Base-by-base conservation (phyloP, 306 rosid genomes). In the Trifolium dubium region DNA sequence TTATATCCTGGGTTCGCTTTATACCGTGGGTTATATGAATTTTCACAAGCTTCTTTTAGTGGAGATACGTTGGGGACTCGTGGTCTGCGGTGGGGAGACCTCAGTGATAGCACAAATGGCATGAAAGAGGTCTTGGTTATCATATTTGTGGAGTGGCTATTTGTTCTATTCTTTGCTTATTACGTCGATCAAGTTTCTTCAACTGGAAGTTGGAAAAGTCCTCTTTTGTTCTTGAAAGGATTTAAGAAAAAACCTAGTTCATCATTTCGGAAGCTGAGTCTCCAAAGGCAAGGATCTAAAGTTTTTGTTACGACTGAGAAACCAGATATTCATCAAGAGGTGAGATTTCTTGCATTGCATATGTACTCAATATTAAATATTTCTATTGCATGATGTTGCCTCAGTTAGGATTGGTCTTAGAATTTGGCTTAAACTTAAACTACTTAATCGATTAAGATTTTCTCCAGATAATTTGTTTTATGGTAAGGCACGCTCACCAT, bases 291-390 rank as follows among this genome's bases (percentile, higher is more conserved):
- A 74, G 95, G 70, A 30, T 88, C 92, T 54, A 91, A 87, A 60
- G 96, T 89, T 64, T 78, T 83, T 35, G 85, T 93, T 69, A 85
- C 85, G 78, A 88, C 87, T 81, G 98, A 93, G 41, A 89, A 88
- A 85, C 86, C 84, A 3, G 97, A 93, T 81, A 89, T 93, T 73
- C 62, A 39, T 58, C 97, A 87, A 76, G 98, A 93, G 96, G 98
- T 91, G 75, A 80, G 2, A 63, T 80, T 83, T 39, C 60, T 58
- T 73, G 13, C 63, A 35, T 37, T 44, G 59, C 55, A 69, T 56
- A 13, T 44, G 50, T 44, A 37, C 40, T 37, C 40, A 6, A 35
- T 35, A 43, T 11, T 43, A 10, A 10, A 13, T 12, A 13, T 43
- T 43, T 11, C n/a, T 43, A 43, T 13, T 43, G 49, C 13, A 11